Conservation (phyloP, 495 filamentous ascomycete genomes). For the Penicillium silybi region DNA sequence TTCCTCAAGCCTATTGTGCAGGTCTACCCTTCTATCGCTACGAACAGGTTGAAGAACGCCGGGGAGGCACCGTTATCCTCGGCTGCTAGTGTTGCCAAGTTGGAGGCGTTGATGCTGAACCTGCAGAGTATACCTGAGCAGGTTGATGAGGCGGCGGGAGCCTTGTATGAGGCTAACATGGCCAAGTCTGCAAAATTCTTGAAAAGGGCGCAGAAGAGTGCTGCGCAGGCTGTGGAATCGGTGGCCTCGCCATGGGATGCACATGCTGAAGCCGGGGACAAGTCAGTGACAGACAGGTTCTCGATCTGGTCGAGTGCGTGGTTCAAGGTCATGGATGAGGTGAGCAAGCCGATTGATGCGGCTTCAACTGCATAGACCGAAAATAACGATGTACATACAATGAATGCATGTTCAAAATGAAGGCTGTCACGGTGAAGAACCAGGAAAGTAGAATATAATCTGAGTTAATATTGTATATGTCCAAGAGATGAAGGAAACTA, state of each 20-base stretch:
- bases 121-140: conserved; percentile 39
- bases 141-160: conserved; percentile 47
- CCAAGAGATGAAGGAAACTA: conserved; percentile 6
- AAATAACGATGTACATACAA: not conserved
- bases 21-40: conserved; percentile 38
- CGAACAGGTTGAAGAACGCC: conserved; percentile 32
- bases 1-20: conserved; percentile 41
- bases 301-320: conserved; percentile 45
- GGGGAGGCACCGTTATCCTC: conserved; percentile 14
- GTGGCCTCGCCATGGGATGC: conserved; percentile 25
- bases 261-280: conserved; percentile 7
- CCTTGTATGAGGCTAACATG: conserved; percentile 42
- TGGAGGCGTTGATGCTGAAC: conserved; percentile 31
- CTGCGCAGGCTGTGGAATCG: conserved; percentile 26
- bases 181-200: conserved; percentile 27
- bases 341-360: conserved; percentile 29
- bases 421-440: not conserved
- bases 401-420: conserved; percentile 1
- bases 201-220: conserved; percentile 22
- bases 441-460: conserved; percentile 9
- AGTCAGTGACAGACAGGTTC: conserved; percentile 42
- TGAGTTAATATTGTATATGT: conserved; percentile 13
- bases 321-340: conserved; percentile 44
- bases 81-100: conserved; percentile 10
- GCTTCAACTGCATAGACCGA: not conserved